Percentiles rank a stretch among this genome's conserved stretches.
Conservation (phyloP, 176 grass and related monocot species). For the Hsuehochloa calcarea region DNA sequence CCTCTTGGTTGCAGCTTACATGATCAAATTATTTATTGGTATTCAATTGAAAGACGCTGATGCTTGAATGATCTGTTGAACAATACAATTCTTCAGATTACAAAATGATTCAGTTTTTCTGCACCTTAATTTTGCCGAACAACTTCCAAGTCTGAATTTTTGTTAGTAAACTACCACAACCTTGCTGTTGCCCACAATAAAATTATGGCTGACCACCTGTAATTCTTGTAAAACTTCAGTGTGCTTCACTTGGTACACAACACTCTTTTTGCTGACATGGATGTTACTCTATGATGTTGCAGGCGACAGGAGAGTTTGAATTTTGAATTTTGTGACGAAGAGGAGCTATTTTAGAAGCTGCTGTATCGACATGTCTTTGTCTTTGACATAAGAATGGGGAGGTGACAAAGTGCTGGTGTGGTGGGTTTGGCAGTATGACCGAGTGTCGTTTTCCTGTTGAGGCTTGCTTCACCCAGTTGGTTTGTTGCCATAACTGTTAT, state of each 20-base stretch:
- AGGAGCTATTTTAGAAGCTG: constrained; percentile 47
- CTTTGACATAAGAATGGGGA: constrained; percentile 51
- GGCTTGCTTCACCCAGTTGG: constrained; percentile 27
- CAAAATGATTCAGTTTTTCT: neutral
- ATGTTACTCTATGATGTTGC: constrained; percentile 23
- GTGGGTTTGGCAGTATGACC: constrained; percentile 24
- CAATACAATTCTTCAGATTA: neutral
- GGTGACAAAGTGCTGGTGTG: constrained; percentile 26
- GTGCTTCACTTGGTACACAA: neutral
- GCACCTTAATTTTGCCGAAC: neutral
- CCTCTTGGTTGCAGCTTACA: neutral
- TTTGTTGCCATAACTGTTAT: constrained; percentile 35
- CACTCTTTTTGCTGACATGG: neutral
- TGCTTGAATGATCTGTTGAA: constrained; percentile 1
- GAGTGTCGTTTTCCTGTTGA: constrained; percentile 21
- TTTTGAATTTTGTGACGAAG: constrained; percentile 53
- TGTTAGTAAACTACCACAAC: neutral
- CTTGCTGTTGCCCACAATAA: neutral
- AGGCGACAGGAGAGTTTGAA: constrained; percentile 68
- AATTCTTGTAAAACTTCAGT: neutral
- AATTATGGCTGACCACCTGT: neutral
- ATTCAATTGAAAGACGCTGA: neutral
- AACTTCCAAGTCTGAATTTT: neutral
- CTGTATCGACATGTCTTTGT: constrained; percentile 43
- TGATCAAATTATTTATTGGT: neutral